Evolutionary conservation across 345 rosid species (phyloP), one percentile per base, ranked within the genome.

Genomic region (Populus nigra): DNA sequence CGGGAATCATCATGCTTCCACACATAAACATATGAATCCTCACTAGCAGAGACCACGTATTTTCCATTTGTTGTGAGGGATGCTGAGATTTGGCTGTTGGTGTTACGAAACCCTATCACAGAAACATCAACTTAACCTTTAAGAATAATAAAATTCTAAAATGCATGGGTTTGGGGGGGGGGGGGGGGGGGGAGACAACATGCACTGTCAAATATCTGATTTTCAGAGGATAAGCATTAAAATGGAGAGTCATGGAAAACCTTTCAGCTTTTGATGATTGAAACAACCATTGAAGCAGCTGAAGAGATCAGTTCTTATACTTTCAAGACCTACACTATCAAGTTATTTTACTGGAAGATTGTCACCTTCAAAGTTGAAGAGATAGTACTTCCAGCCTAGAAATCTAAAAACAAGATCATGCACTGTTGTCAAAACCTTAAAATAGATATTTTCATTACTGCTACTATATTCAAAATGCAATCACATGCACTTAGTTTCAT

Each of bases 1-100:
- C 93, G 88, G 68, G 96, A 96, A 83, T 87, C 90, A 45, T 92
- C 97, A 68, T 96, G 90, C 83, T 91, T 96, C 98, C 98, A 96
- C 63, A 96, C 84, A 74, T 92, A 96, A 25, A 96, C 98, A 36
- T 88, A 85, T n/a, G 99, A 96, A 83, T 93, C 98, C 86, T 96
- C 98, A 74, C 99, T 93, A 22, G 99, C 99, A 73, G 98, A 85
- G 47, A 96, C 89, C 11, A 96, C 90, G 53, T 90, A 91, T 85
- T 90, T 93, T 77, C 98, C 96, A 36, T 92, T 88, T 23, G 92
- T 84, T n/a, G 99, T 83, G 50, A 91, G 84, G 16, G 93, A 87
- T 66, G 97, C 97, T 22, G 94, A 92, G 80, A 96, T 96, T 77
- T 90, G 97, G 83, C 99, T 93, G 88, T 82, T 96, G 1, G 94